These are phyloP conservation scores for Skeletonema potamos DNA, from an alignment of 108 stramenopile species.

Conservation along the genomic window DNA sequence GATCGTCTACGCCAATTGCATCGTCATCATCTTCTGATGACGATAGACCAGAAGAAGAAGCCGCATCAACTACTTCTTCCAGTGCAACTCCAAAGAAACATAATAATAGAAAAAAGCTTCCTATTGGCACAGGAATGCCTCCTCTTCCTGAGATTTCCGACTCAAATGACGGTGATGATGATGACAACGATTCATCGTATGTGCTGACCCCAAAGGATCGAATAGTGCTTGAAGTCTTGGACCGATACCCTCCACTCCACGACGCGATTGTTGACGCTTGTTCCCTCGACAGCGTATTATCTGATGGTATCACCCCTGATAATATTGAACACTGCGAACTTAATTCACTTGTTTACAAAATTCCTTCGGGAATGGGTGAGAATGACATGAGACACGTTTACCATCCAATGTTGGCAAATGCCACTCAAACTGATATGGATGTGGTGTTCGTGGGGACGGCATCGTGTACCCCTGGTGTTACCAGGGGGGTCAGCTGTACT, in stretches of 20 bases:
- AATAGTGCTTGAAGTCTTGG: constrained; percentile 51
- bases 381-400: constrained; percentile 59
- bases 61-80: not conserved
- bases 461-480: constrained; percentile 84
- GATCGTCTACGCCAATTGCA: not conserved
- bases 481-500: constrained; percentile 88
- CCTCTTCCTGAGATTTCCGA: constrained; percentile 1
- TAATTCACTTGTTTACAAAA: constrained; percentile 1
- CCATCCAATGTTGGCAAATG: constrained; percentile 59
- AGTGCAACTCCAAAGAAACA: not conserved
- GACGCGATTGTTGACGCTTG: constrained; percentile 34
- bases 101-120: not conserved
- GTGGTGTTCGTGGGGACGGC: constrained; percentile 92
- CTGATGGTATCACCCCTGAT: not conserved
- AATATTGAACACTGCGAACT: constrained; percentile 20
- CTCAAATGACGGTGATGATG: not conserved
- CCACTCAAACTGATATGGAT: constrained; percentile 72
- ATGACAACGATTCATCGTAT: constrained; percentile 2
- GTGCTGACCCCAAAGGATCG: constrained; percentile 52
- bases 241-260: constrained; percentile 61
- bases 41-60: not conserved
- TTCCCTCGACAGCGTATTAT: not conserved
- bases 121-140: constrained; percentile 12
- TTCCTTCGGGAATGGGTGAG: constrained; percentile 43
- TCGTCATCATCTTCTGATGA: not conserved